Percentiles rank a stretch among this genome's conserved stretches.
Conservation (phyloP, 1,284 basidiomycete genomes). For the Takashimella koratensis region DNA sequence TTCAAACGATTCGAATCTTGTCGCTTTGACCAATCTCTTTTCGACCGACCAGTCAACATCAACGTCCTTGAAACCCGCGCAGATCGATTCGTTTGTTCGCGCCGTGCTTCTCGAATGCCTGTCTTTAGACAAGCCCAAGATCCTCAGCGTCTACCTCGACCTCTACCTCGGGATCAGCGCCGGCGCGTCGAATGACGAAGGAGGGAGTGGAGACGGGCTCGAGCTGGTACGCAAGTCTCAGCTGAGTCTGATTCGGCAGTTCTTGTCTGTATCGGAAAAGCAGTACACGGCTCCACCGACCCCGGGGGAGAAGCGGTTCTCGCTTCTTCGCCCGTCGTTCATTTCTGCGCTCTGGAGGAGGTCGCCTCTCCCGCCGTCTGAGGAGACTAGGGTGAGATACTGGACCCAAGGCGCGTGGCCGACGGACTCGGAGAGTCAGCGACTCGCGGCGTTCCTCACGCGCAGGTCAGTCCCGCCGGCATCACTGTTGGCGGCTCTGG, state of each 20-base stretch:
- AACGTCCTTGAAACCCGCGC: constrained; percentile 41
- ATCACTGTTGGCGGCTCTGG: constrained; percentile 22
- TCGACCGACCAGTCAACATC: not conserved
- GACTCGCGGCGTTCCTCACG: constrained; percentile 23
- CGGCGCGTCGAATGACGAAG: not conserved
- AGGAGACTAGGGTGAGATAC: constrained; percentile 6
- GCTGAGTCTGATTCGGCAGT: constrained; percentile 22
- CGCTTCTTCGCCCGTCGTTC: constrained; percentile 34
- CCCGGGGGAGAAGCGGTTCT: constrained; percentile 23
- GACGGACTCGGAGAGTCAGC: not conserved
- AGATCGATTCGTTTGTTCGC: constrained; percentile 60
- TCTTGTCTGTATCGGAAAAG: constrained; percentile 28
- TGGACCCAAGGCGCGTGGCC: constrained; percentile 5
- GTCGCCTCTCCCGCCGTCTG: not conserved
- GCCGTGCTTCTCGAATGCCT: constrained; percentile 81
- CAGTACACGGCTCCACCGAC: constrained; percentile 10
- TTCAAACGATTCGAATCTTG: constrained; percentile 68
- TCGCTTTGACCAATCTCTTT: constrained; percentile 71
- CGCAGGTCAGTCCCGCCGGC: constrained; percentile 23
- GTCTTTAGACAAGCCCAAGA: constrained; percentile 77
- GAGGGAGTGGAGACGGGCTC: not conserved
- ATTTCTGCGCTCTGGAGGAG: constrained; percentile 6
- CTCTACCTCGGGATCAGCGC: constrained; percentile 41
- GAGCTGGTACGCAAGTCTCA: constrained; percentile 23
- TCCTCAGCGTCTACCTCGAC: constrained; percentile 68